Base-by-base conservation (phyloP, 169 alveolate genomes). In the Plasmodium adleri region DNA sequence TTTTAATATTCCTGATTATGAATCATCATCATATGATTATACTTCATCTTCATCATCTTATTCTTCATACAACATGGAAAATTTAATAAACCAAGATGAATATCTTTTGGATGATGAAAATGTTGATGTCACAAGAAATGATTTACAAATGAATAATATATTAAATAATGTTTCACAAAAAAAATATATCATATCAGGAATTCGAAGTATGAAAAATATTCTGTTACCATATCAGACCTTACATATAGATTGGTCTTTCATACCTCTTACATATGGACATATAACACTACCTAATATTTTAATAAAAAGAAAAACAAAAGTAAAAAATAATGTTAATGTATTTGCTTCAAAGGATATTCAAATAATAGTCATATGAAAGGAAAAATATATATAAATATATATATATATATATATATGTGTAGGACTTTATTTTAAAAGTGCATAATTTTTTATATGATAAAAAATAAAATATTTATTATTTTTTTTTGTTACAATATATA, bases 181-280 rank as follows among this genome's bases (percentile, higher is more conserved):
- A 50, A 50, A 60, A 24, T 80, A 80, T 68, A 56, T 80, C 32
- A 43, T 80, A 15, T 67, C 78, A 12, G 90, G 90, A 7, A 60
- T 63, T 52, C 67, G 72, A 62, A 49, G 67, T 47, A 80, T 80
- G 90, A 80, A 80, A 49, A 80, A 70, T 68, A 80, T 80, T 67
- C 56, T 80, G 50, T 71, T 80, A 3, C 90, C 90, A 9, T 80
- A 80, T 49, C 90, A 80, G 58, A 67, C 90, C 24, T 8, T 80
- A 67, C 67, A 73, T 47, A 28, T 80, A 9, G 22, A 62, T 56
- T 80, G 90, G 90, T 66, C 90, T 32, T 80, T 80, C 32, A 58
- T 80, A 54, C 63, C 71, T 32, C 49, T 67, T 26, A 56, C 90
- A 22, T 59, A 63, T 71, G 90, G 90, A 1, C 43, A n/a, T 80